phyloP scores from a whole-genome alignment of 2,329 filamentous ascomycete genomes.

The Chaetothyriales sp. region DNA sequence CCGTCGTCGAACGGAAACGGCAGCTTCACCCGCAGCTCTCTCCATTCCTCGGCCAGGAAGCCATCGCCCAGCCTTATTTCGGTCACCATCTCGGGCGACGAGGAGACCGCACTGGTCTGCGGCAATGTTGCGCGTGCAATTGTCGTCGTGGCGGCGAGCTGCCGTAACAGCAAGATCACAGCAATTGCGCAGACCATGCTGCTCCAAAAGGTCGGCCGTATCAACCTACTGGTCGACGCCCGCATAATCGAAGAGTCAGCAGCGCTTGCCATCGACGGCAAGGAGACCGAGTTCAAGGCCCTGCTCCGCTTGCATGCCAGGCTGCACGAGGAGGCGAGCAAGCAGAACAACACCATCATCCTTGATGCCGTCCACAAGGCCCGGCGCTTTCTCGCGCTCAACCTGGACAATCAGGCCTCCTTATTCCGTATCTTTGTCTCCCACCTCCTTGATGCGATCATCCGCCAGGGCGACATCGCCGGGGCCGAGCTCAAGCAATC shows the following conservation, averaged over 20 bases:
- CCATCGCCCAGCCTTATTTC: constrained; percentile 66
- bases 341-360: constrained; percentile 51
- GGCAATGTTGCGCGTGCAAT: constrained; percentile 90
- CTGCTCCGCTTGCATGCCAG: constrained; percentile 71
- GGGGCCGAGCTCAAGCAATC: constrained; percentile 58
- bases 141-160: constrained; percentile 69
- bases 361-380: constrained; percentile 64
- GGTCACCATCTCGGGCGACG: constrained; percentile 56
- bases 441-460: constrained; percentile 69
- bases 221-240: constrained; percentile 64
- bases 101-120: constrained; percentile 63
- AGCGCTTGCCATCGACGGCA: constrained; percentile 59
- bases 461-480: constrained; percentile 77
- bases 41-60: constrained; percentile 24
- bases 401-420: constrained; percentile 50
- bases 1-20: constrained; percentile 12
- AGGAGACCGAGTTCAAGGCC: constrained; percentile 67
- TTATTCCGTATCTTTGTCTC: constrained; percentile 72
- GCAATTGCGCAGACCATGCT: constrained; percentile 90
- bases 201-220: constrained; percentile 82
- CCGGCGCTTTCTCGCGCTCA: constrained; percentile 61
- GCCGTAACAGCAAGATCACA: constrained; percentile 79
- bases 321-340: constrained; percentile 56
- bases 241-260: constrained; percentile 75
- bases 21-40: constrained; percentile 3